Evolutionary conservation across 495 filamentous ascomycete species (phyloP).

Genomic region (Friedmanniomyces simplex): DNA sequence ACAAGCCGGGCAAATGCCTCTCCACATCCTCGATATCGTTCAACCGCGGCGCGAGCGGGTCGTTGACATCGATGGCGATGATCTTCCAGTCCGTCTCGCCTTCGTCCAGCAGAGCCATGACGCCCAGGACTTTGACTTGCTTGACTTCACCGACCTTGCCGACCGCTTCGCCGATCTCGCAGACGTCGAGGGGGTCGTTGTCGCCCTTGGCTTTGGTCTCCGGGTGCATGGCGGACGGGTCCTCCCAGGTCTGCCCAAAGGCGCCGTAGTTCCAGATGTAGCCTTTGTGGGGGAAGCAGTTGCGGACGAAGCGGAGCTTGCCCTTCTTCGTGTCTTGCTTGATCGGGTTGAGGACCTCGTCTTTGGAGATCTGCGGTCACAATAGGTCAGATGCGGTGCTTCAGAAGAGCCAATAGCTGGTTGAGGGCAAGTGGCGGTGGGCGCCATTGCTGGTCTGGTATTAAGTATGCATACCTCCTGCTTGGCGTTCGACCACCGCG

Average conservation of each 20-base stretch:
- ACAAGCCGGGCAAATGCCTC: constrained; percentile 90
- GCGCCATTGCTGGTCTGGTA: background rate
- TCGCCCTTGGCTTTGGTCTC: constrained; percentile 99
- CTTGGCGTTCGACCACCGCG: constrained; percentile 99
- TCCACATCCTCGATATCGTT: constrained; percentile 99
- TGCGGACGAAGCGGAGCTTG: constrained; percentile 94
- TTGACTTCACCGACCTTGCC: constrained; percentile 92
- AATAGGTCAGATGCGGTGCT: constrained; percentile 15
- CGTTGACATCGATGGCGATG: constrained; percentile 97
- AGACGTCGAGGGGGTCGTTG: constrained; percentile 98
- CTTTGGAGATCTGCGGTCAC: constrained; percentile 75
- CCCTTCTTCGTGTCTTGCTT: constrained; percentile 88
- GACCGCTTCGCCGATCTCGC: constrained; percentile 97
- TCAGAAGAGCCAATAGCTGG: background rate
- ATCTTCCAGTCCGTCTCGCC: constrained; percentile 99
- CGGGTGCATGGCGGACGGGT: constrained; percentile 87
- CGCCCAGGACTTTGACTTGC: constrained; percentile 98
- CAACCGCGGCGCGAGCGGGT: constrained; percentile 90
- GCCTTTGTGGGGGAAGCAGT: constrained; percentile 99
- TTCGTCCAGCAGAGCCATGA: constrained; percentile 98
- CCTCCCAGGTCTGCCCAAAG: constrained; percentile 99
- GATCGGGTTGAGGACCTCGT: constrained; percentile 93
- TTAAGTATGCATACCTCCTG: constrained; percentile 61
- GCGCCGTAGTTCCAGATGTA: constrained; percentile 99
- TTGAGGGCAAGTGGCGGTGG: background rate